These are phyloP conservation scores for Suillus fuscotomentosus DNA, from an alignment of 768 basidiomycete genomes.

Conservation along the genomic window DNA sequence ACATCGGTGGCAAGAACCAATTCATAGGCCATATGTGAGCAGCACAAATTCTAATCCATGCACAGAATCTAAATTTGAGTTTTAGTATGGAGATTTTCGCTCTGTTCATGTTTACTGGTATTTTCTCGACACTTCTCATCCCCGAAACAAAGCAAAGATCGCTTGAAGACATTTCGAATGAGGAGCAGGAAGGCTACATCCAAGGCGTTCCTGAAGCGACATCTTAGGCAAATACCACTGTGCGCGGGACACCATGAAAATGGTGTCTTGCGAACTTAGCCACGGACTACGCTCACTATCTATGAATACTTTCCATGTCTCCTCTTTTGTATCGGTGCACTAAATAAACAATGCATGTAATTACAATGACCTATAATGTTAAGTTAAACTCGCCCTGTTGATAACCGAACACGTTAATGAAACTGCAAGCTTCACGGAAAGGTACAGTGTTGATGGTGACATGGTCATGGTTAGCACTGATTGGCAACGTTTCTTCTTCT, in stretches of 20 bases:
- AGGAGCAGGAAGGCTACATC: conserved; percentile 64
- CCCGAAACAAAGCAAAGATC: conserved; percentile 72
- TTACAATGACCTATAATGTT: not conserved
- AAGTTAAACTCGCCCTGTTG: not conserved
- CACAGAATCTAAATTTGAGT: conserved; percentile 9
- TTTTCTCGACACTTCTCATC: conserved; percentile 76
- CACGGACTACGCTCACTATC: too few relatives aligned
- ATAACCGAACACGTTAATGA: not conserved
- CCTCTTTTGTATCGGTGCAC: not conserved
- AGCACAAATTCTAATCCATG: conserved; percentile 1
- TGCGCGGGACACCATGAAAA: too few relatives aligned
- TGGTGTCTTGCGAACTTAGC: too few relatives aligned
- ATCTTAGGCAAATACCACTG: too few relatives aligned
- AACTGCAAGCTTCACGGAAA: not conserved
- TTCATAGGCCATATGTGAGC: conserved; percentile 72
- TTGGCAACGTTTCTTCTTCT: not conserved
- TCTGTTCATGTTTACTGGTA: conserved; percentile 83
- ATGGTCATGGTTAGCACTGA: not conserved
- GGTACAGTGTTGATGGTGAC: not conserved
- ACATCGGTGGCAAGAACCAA: conserved; percentile 62
- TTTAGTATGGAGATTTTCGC: conserved; percentile 76
- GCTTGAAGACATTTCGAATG: conserved; percentile 74
- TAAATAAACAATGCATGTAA: not conserved
- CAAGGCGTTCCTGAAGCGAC: not conserved
- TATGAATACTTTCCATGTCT: not conserved